phyloP scores from a whole-genome alignment of 2,329 filamentous ascomycete genomes.

The Claviceps capensis region DNA sequence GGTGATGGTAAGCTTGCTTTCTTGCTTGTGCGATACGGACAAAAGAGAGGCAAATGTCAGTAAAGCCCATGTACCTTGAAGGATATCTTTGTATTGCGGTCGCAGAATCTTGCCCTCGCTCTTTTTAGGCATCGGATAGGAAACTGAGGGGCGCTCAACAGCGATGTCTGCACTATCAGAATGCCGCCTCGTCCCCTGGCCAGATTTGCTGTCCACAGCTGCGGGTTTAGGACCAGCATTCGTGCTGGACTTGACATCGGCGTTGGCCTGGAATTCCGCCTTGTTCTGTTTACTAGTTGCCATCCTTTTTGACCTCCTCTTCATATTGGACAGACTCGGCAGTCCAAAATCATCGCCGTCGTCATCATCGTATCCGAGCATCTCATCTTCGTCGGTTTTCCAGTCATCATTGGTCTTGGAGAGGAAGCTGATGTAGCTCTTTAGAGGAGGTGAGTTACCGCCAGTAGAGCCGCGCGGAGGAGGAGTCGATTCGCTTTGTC shows the following conservation, averaged over 20 bases:
- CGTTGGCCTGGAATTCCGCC: background rate
- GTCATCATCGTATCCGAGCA: constrained; percentile 69
- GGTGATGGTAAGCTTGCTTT: background rate
- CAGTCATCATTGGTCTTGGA: constrained; percentile 74
- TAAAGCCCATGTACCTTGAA: constrained; percentile 42
- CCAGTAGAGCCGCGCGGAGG: constrained; percentile 38
- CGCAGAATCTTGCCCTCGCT: constrained; percentile 88
- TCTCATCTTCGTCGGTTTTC: constrained; percentile 63
- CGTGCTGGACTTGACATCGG: background rate
- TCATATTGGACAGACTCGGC: constrained; percentile 84
- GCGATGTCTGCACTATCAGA: constrained; percentile 90
- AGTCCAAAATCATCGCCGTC: constrained; percentile 93
- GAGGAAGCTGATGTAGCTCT: constrained; percentile 68
- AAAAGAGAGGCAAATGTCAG: background rate
- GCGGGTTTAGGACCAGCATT: constrained; percentile 21
- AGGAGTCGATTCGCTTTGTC: constrained; percentile 39
- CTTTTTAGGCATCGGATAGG: constrained; percentile 80
- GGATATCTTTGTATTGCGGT: constrained; percentile 94
- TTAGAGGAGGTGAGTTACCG: constrained; percentile 49
- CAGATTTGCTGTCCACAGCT: constrained; percentile 22
- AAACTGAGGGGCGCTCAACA: constrained; percentile 68
- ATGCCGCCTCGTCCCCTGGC: constrained; percentile 39
- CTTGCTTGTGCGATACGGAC: too few relatives aligned
- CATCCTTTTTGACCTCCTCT: constrained; percentile 49
- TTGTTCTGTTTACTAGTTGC: constrained; percentile 25